Conservation (phyloP, 2,329 filamentous ascomycete genomes). For the Neonectria sp. region DNA sequence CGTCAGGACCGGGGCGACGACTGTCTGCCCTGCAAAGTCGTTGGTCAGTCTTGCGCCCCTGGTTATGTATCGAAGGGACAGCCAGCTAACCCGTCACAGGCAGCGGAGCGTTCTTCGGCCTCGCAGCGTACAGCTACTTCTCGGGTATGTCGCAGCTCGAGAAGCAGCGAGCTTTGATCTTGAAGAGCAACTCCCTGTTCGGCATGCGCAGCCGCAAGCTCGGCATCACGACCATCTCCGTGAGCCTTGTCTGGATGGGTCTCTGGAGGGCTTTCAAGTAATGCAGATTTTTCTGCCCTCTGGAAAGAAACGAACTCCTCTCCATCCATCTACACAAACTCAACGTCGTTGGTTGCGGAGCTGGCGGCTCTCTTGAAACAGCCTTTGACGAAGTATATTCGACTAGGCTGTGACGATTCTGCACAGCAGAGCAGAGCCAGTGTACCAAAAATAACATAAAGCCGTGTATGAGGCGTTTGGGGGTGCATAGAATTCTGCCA, state of each 20-base stretch:
- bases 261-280: conserved; percentile 75
- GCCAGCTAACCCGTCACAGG: conserved; percentile 62
- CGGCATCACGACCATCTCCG: conserved; percentile 78
- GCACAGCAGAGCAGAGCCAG: not conserved
- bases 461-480: conserved; percentile 20
- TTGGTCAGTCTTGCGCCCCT: conserved; percentile 68
- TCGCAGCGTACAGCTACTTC: conserved; percentile 83
- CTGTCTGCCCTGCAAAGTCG: conserved; percentile 79
- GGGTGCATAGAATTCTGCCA: conserved; percentile 7
- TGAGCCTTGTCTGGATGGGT: conserved; percentile 78
- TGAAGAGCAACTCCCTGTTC: conserved; percentile 79
- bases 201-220: conserved; percentile 79
- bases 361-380: not conserved
- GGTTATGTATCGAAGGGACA: not conserved
- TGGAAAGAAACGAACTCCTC: conserved; percentile 26
- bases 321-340: conserved; percentile 16
- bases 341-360: not conserved
- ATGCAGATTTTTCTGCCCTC: not conserved
- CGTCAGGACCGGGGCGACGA: conserved; percentile 73
- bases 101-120: conserved; percentile 80
- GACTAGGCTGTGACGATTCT: not conserved
- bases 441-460: conserved; percentile 11
- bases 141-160: conserved; percentile 82
- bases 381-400: not conserved
- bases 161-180: conserved; percentile 74